Percentiles rank a stretch among this genome's conserved stretches.
phyloP scores from a whole-genome alignment of 169 alveolate species.

The Eimeria sp. region DNA sequence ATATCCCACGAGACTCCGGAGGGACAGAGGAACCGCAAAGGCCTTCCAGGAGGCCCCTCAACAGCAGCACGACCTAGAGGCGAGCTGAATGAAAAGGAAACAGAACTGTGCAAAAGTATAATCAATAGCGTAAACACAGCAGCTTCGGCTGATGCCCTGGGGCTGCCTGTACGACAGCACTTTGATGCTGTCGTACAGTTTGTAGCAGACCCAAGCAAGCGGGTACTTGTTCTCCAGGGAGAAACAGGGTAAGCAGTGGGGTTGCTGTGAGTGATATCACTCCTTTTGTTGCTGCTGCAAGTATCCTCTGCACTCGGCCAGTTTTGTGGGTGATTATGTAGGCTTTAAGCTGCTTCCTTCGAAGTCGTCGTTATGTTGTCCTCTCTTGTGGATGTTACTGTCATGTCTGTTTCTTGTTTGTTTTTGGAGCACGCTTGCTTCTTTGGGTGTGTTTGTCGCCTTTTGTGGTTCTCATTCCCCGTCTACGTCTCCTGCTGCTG shows the following conservation, averaged over 20 bases:
- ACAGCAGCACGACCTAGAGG: neutral
- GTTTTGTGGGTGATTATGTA: too few relatives aligned
- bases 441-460: neutral
- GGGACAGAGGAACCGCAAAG: neutral
- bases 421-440: neutral
- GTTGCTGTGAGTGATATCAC: too few relatives aligned
- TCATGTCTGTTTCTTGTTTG: neutral
- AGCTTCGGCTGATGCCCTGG: slow-evolving; percentile 34
- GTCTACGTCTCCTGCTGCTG: neutral
- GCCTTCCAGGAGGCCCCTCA: neutral
- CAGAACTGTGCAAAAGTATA: neutral
- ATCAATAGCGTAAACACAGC: neutral
- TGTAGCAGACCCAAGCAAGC: neutral
- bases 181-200: slow-evolving; percentile 14
- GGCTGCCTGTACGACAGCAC: slow-evolving; percentile 69
- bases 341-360: neutral
- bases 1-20: neutral
- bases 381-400: neutral
- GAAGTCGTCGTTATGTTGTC: too few relatives aligned
- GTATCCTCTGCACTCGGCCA: too few relatives aligned
- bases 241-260: slow-evolving; percentile 26
- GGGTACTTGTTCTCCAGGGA: slow-evolving; percentile 47
- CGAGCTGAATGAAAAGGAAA: neutral
- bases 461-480: neutral
- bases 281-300: too few relatives aligned